A percentile compares a stretch with the other conserved stretches of the same genome.
phyloP scores from a whole-genome alignment of 257 asterid species.

The Jasminum sambac region DNA sequence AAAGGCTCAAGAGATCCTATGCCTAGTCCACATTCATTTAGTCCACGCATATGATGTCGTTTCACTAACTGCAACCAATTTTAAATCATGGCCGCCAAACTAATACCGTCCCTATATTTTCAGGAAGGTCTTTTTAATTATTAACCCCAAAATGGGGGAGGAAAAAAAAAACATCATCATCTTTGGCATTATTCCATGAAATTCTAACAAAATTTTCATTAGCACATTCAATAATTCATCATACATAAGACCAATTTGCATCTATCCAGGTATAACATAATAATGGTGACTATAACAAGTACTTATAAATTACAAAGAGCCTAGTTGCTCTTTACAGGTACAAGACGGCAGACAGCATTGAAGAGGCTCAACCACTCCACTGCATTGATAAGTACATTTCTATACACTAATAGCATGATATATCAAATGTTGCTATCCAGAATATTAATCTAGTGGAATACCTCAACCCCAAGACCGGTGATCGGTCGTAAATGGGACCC shows the following conservation, averaged over 20 bases:
- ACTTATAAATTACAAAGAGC: slow-evolving; percentile 9
- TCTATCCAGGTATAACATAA: slow-evolving; percentile 5
- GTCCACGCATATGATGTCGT: not conserved
- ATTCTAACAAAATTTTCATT: too few relatives aligned
- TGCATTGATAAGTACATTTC: slow-evolving; percentile 3
- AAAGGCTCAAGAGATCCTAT: not conserved
- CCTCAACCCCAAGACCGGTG: not conserved
- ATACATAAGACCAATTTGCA: not conserved
- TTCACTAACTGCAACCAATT: slow-evolving; percentile 13
- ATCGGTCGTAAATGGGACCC: not conserved
- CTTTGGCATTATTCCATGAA: too few relatives aligned
- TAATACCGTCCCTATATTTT: not conserved
- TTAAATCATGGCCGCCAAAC: slow-evolving; percentile 18
- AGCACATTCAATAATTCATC: too few relatives aligned
- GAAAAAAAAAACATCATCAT: too few relatives aligned
- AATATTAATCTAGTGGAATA: not conserved
- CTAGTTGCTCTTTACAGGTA: slow-evolving; percentile 1
- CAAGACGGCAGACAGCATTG: slow-evolving; percentile 23
- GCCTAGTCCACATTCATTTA: not conserved
- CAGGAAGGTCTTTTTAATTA: not conserved
- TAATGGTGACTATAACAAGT: not conserved
- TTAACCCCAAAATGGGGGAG: not conserved
- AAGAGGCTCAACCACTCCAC: slow-evolving; percentile 24
- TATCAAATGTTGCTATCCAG: not conserved
- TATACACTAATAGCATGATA: not conserved